Base-by-base conservation (phyloP, 1,284 basidiomycete species). In the Cutaneotrichosporon spelunceum region DNA sequence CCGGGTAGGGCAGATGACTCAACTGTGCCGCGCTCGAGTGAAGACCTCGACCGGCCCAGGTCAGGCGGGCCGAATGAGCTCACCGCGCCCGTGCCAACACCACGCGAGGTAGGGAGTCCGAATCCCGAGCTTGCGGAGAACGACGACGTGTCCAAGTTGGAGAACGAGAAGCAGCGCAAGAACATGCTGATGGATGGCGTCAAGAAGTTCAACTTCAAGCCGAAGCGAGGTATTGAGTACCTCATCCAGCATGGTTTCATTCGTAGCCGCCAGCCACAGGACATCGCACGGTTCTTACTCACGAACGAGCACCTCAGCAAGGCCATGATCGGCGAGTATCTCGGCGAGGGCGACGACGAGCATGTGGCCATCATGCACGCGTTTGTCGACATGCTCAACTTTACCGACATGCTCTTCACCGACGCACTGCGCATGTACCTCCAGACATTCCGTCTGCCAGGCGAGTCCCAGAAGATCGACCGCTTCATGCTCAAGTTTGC, bases 401-500 rank as follows among this genome's bases (percentile, higher is more conserved):
- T 98, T 77, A 85, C 84, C 53, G 86, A 87, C 63, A 80, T 88
- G 66, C 80, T 83, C 16, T 98, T 98, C 74, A 88, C 93, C 47
- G 89, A 93, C 71, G 93, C 93, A 0, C 81, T 98, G 52, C 85
- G 94, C 48, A 76, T 85, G 60, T 96, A 94, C 80, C 81, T 97
- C 36, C 94, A 97, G 77, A 86, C 92, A 0, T 97, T 97, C 85
- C 88, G 94, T 60, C 84, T 98, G 26, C 94, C 94, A 3, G 94
- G 94, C 53, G 94, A 98, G 79, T 82, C 92, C 0, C 94, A 98
- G 78, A 97, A 97, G 81, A 97, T 98, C 69, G 94, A 98, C 83
- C 87, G 94, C n/a, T 97, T 87, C 80, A 94, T 98, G 91, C 85
- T 97, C 62, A 98, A 98, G 78, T 98, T 96, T 73, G 93, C 94